Conservation (phyloP, 768 basidiomycete species). For the Calocybe indica region DNA sequence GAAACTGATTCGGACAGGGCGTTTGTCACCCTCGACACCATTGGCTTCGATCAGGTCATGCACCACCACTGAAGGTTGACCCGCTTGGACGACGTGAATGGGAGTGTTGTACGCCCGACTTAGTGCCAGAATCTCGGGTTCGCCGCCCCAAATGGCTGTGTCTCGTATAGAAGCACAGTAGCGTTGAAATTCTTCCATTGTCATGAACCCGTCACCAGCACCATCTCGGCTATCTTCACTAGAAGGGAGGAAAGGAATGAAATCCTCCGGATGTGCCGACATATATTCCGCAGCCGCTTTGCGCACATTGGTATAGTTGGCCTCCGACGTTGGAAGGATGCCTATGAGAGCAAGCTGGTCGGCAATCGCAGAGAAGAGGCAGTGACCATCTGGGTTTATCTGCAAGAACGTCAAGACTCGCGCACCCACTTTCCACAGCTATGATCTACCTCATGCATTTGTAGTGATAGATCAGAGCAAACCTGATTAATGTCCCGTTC, state of each 20-base stretch:
- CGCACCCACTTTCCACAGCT: neutral
- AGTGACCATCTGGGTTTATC: constrained; percentile 95
- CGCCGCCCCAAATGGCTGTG: constrained; percentile 95
- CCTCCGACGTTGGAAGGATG: constrained; percentile 50
- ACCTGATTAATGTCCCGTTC: constrained; percentile 55
- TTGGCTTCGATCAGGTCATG: constrained; percentile 53
- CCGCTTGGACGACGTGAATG: constrained; percentile 87
- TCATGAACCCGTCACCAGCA: constrained; percentile 72
- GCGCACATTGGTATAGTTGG: constrained; percentile 59
- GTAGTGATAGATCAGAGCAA: constrained; percentile 60
- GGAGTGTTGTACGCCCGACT: constrained; percentile 75
- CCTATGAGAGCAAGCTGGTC: constrained; percentile 82
- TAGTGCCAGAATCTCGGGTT: constrained; percentile 92
- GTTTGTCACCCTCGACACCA: constrained; percentile 21
- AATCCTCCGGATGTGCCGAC: constrained; percentile 76
- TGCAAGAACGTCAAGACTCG: constrained; percentile 20
- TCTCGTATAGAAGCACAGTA: constrained; percentile 78
- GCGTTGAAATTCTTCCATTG: constrained; percentile 48
- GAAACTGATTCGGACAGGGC: constrained; percentile 75
- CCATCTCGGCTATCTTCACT: constrained; percentile 61
- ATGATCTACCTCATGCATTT: constrained; percentile 54
- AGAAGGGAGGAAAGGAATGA: constrained; percentile 87
- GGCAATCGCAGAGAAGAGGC: constrained; percentile 90
- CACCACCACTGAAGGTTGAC: constrained; percentile 75
- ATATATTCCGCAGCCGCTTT: constrained; percentile 77